Conservation (phyloP, 306 rosid species). For the Trifolium pratense region DNA sequence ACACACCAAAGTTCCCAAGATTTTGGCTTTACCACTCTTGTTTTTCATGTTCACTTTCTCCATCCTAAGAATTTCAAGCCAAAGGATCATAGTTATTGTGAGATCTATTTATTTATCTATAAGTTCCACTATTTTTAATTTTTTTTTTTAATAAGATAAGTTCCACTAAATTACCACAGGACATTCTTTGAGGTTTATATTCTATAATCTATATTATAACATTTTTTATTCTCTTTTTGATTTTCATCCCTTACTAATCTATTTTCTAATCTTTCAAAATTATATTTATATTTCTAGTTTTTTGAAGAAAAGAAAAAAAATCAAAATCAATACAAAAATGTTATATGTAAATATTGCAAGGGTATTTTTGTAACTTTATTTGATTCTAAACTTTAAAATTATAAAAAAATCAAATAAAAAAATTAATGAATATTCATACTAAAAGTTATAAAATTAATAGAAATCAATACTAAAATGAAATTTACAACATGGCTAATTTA, state of each 20-base stretch:
- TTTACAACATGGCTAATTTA: background rate
- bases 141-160: background rate
- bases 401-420: no score
- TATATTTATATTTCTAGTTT: no score
- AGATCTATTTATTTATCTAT: background rate
- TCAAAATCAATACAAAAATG: no score
- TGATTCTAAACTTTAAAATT: no score
- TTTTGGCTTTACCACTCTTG: slow-evolving; percentile 64
- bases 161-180: background rate
- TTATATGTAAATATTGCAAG: no score
- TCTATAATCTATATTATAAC: background rate
- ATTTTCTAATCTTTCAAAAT: background rate
- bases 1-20: slow-evolving; percentile 65
- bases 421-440: background rate
- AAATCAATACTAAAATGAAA: background rate
- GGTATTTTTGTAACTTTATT: no score
- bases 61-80: slow-evolving; percentile 49
- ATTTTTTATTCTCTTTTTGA: no score
- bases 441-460: background rate
- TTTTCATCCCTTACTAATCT: no score
- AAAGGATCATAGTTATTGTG: slow-evolving; percentile 14
- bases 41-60: slow-evolving; percentile 69
- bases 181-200: background rate
- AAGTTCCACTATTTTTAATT: background rate
- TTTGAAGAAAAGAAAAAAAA: background rate